Conservation (phyloP, 2,329 filamentous ascomycete species). For the Aspergillus neotritici region DNA sequence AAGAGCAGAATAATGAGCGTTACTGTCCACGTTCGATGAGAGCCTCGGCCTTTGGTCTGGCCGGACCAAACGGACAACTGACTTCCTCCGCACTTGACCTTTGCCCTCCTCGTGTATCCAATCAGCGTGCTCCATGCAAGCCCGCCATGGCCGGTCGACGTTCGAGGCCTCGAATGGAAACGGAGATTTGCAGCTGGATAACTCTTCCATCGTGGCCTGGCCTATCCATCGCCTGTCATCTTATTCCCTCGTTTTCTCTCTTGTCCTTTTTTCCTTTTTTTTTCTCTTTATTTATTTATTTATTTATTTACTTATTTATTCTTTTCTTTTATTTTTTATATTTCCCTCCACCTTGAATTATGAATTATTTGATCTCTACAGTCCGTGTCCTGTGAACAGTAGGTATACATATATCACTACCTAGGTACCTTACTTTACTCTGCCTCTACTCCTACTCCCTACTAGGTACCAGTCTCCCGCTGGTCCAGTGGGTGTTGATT, state of each 20-base stretch:
- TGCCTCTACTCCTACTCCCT: no score
- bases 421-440: no score
- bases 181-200: constrained; percentile 13
- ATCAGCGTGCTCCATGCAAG: constrained; percentile 3
- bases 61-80: constrained; percentile 8
- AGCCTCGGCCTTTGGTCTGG: constrained; percentile 13
- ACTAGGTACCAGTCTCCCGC: no score
- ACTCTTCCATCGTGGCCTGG: constrained; percentile 14
- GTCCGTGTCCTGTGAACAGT: no score
- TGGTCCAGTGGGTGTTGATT: no score
- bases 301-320: no score
- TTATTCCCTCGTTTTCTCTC: constrained; percentile 1
- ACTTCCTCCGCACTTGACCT: constrained; percentile 12
- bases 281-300: background rate
- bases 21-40: constrained; percentile 9
- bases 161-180: constrained; percentile 21
- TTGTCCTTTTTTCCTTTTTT: background rate
- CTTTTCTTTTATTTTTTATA: no score
- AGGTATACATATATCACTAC: no score
- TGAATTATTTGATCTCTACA: no score
- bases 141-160: constrained; percentile 5
- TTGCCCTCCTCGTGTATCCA: constrained; percentile 14
- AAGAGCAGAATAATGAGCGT: no score
- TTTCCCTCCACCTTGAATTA: no score
- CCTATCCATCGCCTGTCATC: constrained; percentile 1